These are phyloP conservation scores for Sclerotinia glacialis DNA, from an alignment of 2,329 filamentous ascomycete genomes.

Conservation along the genomic window DNA sequence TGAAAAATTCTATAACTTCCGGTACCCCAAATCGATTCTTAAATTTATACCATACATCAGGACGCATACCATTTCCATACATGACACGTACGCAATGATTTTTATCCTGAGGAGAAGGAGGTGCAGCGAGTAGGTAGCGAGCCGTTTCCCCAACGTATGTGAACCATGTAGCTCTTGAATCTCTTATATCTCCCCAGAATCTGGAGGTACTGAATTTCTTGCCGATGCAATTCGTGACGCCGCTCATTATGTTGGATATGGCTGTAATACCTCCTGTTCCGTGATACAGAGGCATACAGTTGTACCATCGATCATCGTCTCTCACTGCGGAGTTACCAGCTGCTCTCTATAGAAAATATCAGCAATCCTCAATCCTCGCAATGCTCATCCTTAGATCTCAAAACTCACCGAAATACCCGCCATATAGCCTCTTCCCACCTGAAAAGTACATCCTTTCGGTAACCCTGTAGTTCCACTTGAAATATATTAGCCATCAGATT, in stretches of 20 bases:
- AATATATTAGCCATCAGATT: neutral
- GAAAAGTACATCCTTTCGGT: slow-evolving; percentile 67
- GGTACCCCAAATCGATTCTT: slow-evolving; percentile 60
- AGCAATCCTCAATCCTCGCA: neutral
- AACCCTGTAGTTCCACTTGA: slow-evolving; percentile 68
- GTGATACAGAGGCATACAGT: slow-evolving; percentile 49
- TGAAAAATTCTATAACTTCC: slow-evolving; percentile 71
- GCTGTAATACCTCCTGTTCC: slow-evolving; percentile 44
- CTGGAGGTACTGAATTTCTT: slow-evolving; percentile 64
- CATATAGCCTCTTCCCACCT: slow-evolving; percentile 45
- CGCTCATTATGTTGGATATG: slow-evolving; percentile 39
- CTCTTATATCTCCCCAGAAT: slow-evolving; percentile 72
- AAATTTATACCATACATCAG: slow-evolving; percentile 66
- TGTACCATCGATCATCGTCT: slow-evolving; percentile 62
- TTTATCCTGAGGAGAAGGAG: slow-evolving; percentile 59
- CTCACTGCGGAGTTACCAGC: slow-evolving; percentile 15
- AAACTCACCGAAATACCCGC: slow-evolving; percentile 31
- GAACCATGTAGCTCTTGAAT: slow-evolving; percentile 65
- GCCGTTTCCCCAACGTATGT: slow-evolving; percentile 78
- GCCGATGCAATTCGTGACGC: slow-evolving; percentile 58
- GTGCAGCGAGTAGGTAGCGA: slow-evolving; percentile 68
- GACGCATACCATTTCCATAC: slow-evolving; percentile 65
- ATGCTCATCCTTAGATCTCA: neutral
- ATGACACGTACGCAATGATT: slow-evolving; percentile 58
- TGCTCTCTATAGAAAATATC: neutral